phyloP scores from a whole-genome alignment of 2,329 filamentous ascomycete genomes.

The Diaporthe sp. region DNA sequence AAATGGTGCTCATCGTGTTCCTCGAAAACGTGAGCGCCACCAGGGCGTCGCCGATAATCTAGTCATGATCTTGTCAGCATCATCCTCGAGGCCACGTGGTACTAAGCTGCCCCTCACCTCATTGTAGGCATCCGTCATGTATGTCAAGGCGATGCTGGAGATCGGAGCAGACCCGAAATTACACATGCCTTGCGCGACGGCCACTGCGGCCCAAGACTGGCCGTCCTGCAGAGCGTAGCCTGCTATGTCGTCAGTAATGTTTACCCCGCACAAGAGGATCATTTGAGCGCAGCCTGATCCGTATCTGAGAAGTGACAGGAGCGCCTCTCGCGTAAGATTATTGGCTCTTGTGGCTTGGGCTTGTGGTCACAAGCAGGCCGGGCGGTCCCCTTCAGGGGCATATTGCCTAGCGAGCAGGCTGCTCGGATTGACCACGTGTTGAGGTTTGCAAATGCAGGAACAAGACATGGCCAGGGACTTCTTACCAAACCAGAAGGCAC shows the following conservation, averaged over 20 bases:
- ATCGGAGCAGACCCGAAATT: slow-evolving; percentile 33
- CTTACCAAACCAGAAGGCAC: slow-evolving; percentile 35
- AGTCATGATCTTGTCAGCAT: background rate
- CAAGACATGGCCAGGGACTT: background rate
- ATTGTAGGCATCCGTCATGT: slow-evolving; percentile 36
- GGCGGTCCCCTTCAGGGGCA: background rate
- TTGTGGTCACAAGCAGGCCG: background rate
- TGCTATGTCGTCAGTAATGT: background rate
- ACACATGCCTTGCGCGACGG: slow-evolving; percentile 30
- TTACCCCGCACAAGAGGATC: background rate
- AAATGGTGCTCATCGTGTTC: slow-evolving; percentile 35
- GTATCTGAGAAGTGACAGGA: background rate
- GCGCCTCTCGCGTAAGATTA: background rate
- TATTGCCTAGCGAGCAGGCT: background rate
- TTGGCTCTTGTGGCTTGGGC: background rate
- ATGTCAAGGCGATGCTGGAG: slow-evolving; percentile 33
- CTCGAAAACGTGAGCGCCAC: slow-evolving; percentile 36
- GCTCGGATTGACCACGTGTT: background rate
- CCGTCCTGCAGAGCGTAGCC: slow-evolving; percentile 34
- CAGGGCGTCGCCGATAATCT: slow-evolving; percentile 35
- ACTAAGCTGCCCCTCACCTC: slow-evolving; percentile 25
- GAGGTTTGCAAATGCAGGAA: background rate
- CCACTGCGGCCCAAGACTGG: slow-evolving; percentile 33
- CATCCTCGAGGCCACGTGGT: background rate
- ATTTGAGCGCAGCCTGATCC: background rate